Base-by-base conservation (phyloP, 164 flowering plant genomes). In the Berberis thunbergii region DNA sequence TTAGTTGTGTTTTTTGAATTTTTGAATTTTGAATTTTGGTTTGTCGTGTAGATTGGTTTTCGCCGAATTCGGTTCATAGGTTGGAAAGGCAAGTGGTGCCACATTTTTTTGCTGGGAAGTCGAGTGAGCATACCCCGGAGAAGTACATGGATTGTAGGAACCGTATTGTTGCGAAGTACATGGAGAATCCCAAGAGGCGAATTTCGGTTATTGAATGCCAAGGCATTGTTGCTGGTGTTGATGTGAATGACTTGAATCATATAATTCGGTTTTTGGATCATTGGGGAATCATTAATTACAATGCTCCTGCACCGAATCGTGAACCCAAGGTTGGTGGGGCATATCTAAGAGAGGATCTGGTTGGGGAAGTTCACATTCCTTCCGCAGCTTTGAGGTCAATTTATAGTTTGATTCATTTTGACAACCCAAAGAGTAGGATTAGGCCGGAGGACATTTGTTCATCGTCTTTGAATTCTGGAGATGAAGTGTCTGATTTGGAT, bases 241-340 rank as follows among this genome's bases (percentile, higher is more conserved):
- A 73, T 39, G 40, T 57, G n/a, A 83, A 85, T 52, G 94, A 91
- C 69, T 62, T 89, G 57, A 78, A 72, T 67, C 81, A 97, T 57
- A 84, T 95, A 65, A 67, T 85, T 62, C 78, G 94, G 55, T 95
- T 95, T 71, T 88, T 95, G 64, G 91, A 95, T 65, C 84, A 91
- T 52, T 95, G 97, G 99, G 99, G 99, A 61, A 86, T 95, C 61
- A 86, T 95, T 45, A 95, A 95, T 70, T 91, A 91, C 69, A 89
- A 88, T 79, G 91, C 86, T 41, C 64, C 69, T n/a, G 53, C 74
- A 10, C 79, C 78, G 6, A 66, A 61, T 63, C 73, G 49, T 54
- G 88, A 84, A 58, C 62, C 75, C 58, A 77, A 67, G 79, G 72
- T 65, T 70, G 75, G 67, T 49, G 84, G 72, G 38, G 78, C 81